These are phyloP conservation scores for Alternaria viburni DNA, from an alignment of 2,329 filamentous ascomycete genomes.

Conservation along the genomic window DNA sequence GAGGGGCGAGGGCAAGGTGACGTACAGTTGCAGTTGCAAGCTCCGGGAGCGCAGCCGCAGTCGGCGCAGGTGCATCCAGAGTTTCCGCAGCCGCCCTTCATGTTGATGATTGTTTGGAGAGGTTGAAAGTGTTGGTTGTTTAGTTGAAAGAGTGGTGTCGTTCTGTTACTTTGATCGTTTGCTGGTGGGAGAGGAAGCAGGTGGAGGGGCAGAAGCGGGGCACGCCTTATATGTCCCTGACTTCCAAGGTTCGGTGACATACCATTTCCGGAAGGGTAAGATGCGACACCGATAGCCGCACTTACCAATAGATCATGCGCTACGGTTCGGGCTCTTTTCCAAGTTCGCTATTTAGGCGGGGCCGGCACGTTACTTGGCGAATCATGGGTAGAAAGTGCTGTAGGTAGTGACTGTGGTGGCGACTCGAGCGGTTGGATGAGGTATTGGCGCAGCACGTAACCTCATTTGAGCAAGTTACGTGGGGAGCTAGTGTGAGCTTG, in stretches of 20 bases:
- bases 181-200: constrained; percentile 8
- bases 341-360: constrained; percentile 12
- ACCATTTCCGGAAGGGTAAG: constrained; percentile 16
- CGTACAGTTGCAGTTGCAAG: constrained; percentile 39
- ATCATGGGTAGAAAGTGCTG: constrained; percentile 4
- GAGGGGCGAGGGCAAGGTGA: neutral
- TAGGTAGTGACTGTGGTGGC: constrained; percentile 13
- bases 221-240: constrained; percentile 19
- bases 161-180: constrained; percentile 13
- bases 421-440: constrained; percentile 7
- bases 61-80: constrained; percentile 44
- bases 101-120: constrained; percentile 25
- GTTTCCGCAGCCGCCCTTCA: constrained; percentile 44
- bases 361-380: constrained; percentile 2
- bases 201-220: constrained; percentile 22
- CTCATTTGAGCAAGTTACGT: constrained; percentile 35
- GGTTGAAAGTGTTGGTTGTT: constrained; percentile 9
- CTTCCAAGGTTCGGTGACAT: constrained; percentile 9
- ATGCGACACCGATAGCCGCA: constrained; percentile 26
- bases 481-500: constrained; percentile 15
- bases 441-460: constrained; percentile 16
- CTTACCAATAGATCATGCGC: constrained; percentile 7
- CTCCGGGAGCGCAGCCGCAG: constrained; percentile 41
- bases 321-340: neutral
- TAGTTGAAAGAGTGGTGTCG: constrained; percentile 7